Evolutionary conservation across 495 filamentous ascomycete genomes (phyloP), one percentile per base, ranked within the genome.

Genomic region (Neurospora tetraspora): DNA sequence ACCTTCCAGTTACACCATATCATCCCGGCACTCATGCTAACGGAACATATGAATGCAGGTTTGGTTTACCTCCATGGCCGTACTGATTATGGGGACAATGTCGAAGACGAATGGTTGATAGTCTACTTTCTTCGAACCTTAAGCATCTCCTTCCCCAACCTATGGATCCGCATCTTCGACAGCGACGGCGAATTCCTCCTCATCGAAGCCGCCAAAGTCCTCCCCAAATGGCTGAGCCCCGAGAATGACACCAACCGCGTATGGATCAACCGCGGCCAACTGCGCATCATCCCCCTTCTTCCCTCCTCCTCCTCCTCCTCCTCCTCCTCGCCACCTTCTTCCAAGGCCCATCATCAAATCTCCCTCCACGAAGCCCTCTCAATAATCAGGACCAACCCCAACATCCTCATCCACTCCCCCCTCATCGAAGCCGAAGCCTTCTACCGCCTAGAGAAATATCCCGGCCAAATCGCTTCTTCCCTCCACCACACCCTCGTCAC

Each of bases 61-160:
- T 75, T 86, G 31, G 76, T 83, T 36, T 86, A 83, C 81, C 84
- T 97, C 20, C 85, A 87, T 69, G 94, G 94, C 11, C 82, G 84
- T 61, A 96, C 93, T 7, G 91, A 94, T 77, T 98, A 91, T 74
- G 94, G 94, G 8, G 96, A 99, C 81, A 94, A 93, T 4, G 89
- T 98, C 9, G 96, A 97, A 77, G 96, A 99, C 78, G 96, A 98
- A 83, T 99, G 96, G 96, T 87, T 98, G 3, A 89, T 98, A 70
- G 94, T 98, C 36, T 97, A 94, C 80, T 80, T 98, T 12, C 86
- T 99, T n/a, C 89, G 92, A 94, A 77, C 81, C 10, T 27, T 98
- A 72, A 94, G 90, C 77, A 91, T 85, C 76, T 81, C 88, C 71
- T 93, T 92, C 74, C 85, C 87, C 70, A 87, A 92, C 71, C 83